phyloP scores from a whole-genome alignment of 805 yeast species.

The Nakazawaea wyomingensis region DNA sequence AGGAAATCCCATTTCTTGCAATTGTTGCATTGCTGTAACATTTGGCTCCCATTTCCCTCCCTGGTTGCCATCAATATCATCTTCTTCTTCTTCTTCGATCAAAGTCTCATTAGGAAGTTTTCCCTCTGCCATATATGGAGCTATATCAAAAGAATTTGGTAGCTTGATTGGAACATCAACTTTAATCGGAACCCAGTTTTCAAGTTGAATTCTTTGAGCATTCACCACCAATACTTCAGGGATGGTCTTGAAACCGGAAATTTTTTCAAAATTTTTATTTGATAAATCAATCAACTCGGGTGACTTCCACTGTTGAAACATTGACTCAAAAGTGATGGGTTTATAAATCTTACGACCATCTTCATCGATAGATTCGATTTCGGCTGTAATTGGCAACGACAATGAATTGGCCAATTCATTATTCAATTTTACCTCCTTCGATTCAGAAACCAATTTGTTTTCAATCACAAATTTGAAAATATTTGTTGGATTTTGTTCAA shows the following conservation, averaged over 20 bases:
- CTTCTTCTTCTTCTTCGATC: slow-evolving; percentile 33
- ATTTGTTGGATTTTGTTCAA: slow-evolving; percentile 41
- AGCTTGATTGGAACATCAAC: slow-evolving; percentile 64
- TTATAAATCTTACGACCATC: slow-evolving; percentile 44
- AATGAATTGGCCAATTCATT: slow-evolving; percentile 57
- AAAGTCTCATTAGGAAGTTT: slow-evolving; percentile 34
- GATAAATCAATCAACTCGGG: slow-evolving; percentile 57
- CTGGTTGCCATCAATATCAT: slow-evolving; percentile 15
- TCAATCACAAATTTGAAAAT: slow-evolving; percentile 61
- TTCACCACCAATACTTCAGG: slow-evolving; percentile 71
- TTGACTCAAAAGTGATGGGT: slow-evolving; percentile 42
- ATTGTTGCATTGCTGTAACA: slow-evolving; percentile 43
- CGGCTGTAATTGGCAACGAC: slow-evolving; percentile 51
- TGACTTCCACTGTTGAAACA: slow-evolving; percentile 39
- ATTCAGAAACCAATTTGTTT: slow-evolving; percentile 52
- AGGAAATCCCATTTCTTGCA: slow-evolving; percentile 86
- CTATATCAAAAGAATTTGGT: slow-evolving; percentile 41
- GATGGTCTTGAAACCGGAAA: slow-evolving; percentile 49
- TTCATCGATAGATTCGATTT: slow-evolving; percentile 31
- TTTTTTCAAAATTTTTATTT: slow-evolving; percentile 41
- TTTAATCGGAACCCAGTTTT: slow-evolving; percentile 88
- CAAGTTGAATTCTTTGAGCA: slow-evolving; percentile 75
- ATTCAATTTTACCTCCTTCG: slow-evolving; percentile 49
- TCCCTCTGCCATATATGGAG: slow-evolving; percentile 35
- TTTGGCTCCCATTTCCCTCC: slow-evolving; percentile 36